Base-by-base conservation (phyloP, 192 early-diverging fungal genomes). In the Entomortierella chlamydospora region DNA sequence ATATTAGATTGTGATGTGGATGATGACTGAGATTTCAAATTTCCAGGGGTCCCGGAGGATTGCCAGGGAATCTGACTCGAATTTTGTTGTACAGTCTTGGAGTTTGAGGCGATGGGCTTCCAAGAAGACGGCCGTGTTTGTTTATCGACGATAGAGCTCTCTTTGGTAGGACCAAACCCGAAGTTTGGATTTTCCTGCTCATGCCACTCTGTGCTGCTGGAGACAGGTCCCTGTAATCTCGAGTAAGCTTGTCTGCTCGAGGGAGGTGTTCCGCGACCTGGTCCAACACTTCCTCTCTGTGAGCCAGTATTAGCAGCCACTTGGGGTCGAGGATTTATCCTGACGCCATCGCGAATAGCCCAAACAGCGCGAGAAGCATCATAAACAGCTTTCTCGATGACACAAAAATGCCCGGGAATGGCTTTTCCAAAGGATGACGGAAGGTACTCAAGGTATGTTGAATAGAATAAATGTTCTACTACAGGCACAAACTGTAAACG, bases 381-480 rank as follows among this genome's bases (percentile, higher is more conserved):
- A 18, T 51, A 77, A 13, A 60, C 51, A 15, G 65, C 73, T 65
- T 77, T 77, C 15, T 55, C 53, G 9, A 56, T 56, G 11, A 77
- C 73, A 23, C 52, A 61, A 15, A 62, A 49, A 17, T 63, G 11
- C 12, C 4, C 13, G 0, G 57, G 64, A 23, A 13, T 8, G 3
- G 18, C 28, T 33, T 26, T 51, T 11, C 17, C 18, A 2, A 25
- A 58, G 5, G 42, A 57, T 9, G 71, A 63, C 18, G 73, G 73
- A 13, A 77, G 53, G 47, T 55, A 77, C 34, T 37, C 22, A 26
- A 67, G 55, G 18, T 52, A 58, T 3, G 11, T 63, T 20, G 60
- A 23, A 30, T 61, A 67, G 13, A 57, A 68, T 25, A 20, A 50
- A 28, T 77, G 73, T 18, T 67, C 58, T 6, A 6, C 31, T 34